Base-by-base conservation (phyloP, 1,139 yeast species). In the Yamadazyma diddensiae region DNA sequence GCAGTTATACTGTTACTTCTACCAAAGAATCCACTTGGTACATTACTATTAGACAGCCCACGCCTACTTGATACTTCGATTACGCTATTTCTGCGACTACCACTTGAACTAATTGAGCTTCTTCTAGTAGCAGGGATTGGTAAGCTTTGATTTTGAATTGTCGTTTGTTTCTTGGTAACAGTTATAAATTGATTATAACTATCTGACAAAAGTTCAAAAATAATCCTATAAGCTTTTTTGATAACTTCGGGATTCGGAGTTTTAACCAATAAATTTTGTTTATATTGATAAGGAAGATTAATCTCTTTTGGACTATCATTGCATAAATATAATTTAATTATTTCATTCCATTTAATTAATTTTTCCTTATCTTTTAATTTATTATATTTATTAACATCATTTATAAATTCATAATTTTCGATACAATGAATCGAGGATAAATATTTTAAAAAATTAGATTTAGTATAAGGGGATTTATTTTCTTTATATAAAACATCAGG, bases 341-440 rank as follows among this genome's bases (percentile, higher is more conserved):
- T 54, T 15, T 35, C 36, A 16, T 42, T 35, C 71, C 71, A 65
- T 22, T 39, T 39, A 6, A 24, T 30, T 15, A 28, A 33, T 26
- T 41, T 35, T 33, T 53, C 44, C 27, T 37, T 38, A 28, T 41
- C 47, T 16, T 30, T 38, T 11, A 52, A 31, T n/a, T 34, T 34
- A 24, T 51, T 38, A 28, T 49, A 57, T 12, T 43, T 39, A 38
- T 59, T 57, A 22, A 63, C 47, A 30, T 60, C 64, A 26, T 55
- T 35, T 10, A 64, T 45, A 33, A 61, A 64, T 41, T 62, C 65
- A 29, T 56, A 52, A 44, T 64, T 64, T 37, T 65, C 71, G 26
- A 57, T 43, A 43, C 70, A 62, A 40, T 64, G 70, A 18, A 54
- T 52, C 20, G 47, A 38, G 21, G 45, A 35, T 26, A 65, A 52